Conservation (phyloP, 352 stramenopile species). For the Globisporangium heterothallicum region DNA sequence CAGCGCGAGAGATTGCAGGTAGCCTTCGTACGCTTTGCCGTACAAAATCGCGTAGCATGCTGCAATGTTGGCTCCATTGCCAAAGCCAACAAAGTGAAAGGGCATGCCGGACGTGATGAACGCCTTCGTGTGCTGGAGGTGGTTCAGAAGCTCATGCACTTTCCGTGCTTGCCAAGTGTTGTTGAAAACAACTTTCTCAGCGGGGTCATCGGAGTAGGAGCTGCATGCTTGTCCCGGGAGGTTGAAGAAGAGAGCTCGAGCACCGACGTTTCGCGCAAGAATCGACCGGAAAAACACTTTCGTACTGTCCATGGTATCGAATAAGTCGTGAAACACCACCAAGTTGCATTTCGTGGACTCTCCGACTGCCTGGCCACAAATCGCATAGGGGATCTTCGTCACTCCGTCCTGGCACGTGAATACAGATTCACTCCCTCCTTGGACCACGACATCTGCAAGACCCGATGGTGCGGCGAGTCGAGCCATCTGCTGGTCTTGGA, state of each 20-base stretch:
- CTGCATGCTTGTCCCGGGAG: constrained; percentile 86
- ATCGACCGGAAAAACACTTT: constrained; percentile 86
- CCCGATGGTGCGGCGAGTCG: constrained; percentile 45
- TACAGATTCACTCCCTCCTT: constrained; percentile 21
- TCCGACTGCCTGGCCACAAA: constrained; percentile 64
- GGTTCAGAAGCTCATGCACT: constrained; percentile 82
- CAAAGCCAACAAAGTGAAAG: constrained; percentile 88
- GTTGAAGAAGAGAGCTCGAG: constrained; percentile 89
- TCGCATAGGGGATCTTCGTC: constrained; percentile 77
- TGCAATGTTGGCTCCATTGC: constrained; percentile 85
- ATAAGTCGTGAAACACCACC: constrained; percentile 91
- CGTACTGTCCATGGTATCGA: constrained; percentile 89
- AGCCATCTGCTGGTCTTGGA: constrained; percentile 77
- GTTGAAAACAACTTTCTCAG: constrained; percentile 51
- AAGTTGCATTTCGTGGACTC: constrained; percentile 76
- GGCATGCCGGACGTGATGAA: constrained; percentile 66
- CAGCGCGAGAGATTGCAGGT: constrained; percentile 70
- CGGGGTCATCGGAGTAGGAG: constrained; percentile 29
- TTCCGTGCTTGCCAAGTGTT: constrained; percentile 82
- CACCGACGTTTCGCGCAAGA: constrained; percentile 67
- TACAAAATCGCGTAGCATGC: constrained; percentile 57
- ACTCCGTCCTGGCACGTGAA: constrained; percentile 74
- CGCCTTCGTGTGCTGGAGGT: constrained; percentile 60
- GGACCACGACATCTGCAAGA: constrained; percentile 23
- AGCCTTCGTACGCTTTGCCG: constrained; percentile 33